A percentile compares a stretch with the other conserved stretches of the same genome.
Evolutionary conservation across 768 basidiomycete species (phyloP).

Genomic region (Lactarius hengduanensis): DNA sequence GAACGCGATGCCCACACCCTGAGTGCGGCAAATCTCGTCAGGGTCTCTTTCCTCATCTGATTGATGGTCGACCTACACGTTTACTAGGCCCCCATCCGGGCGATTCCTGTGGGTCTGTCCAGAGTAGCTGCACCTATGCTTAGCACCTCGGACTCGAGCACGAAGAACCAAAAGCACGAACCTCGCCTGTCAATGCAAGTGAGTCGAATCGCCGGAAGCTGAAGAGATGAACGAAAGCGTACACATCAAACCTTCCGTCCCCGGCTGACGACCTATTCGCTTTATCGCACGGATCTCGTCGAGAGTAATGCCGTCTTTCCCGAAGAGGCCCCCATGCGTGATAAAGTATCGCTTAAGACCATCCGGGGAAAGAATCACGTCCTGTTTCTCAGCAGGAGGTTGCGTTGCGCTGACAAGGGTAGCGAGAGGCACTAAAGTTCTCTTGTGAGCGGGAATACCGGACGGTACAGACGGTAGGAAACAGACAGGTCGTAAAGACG

Average conservation of each 20-base stretch:
- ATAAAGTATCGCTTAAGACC: constrained; percentile 90
- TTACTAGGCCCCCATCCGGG: constrained; percentile 95
- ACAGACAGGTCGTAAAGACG: constrained; percentile 79
- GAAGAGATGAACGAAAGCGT: constrained; percentile 41
- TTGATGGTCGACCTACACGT: constrained; percentile 55
- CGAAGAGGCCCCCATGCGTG: constrained; percentile 95
- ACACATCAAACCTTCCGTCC: constrained; percentile 96
- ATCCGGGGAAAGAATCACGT: constrained; percentile 75
- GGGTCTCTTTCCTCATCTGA: constrained; percentile 16
- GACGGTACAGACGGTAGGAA: neutral
- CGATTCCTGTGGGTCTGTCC: constrained; percentile 92
- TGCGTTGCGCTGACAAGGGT: constrained; percentile 79
- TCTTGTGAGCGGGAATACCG: constrained; percentile 1
- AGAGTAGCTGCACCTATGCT: constrained; percentile 60
- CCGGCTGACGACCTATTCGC: constrained; percentile 87
- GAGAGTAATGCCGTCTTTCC: constrained; percentile 90
- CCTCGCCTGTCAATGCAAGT: constrained; percentile 53
- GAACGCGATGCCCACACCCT: constrained; percentile 96
- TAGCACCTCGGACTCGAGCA: constrained; percentile 8
- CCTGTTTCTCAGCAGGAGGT: constrained; percentile 42
- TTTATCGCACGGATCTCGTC: constrained; percentile 89
- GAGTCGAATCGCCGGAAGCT: constrained; percentile 5
- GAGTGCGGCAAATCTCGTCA: constrained; percentile 26
- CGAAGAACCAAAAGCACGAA: constrained; percentile 32
- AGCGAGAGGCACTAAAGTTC: constrained; percentile 73